Evolutionary conservation across 805 yeast genomes (phyloP).

Genomic region (Lachancea lanzarotensis): DNA sequence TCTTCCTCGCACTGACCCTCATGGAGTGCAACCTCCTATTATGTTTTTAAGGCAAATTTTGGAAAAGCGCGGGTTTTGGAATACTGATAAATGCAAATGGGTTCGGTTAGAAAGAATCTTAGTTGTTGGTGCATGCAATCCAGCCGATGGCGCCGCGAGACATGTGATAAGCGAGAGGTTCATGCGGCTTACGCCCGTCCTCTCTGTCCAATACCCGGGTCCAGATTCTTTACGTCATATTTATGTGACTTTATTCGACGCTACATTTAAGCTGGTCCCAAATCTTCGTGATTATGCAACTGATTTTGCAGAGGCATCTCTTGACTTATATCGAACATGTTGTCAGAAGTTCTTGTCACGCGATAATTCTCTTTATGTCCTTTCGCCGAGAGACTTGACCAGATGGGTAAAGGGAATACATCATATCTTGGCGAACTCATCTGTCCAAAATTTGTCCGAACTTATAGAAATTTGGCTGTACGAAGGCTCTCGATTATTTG

Average conservation of each 20-base stretch:
- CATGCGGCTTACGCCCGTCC: slow-evolving; percentile 54
- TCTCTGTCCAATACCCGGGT: slow-evolving; percentile 79
- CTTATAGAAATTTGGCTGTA: slow-evolving; percentile 68
- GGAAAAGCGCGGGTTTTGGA: slow-evolving; percentile 76
- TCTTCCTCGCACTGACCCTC: slow-evolving; percentile 63
- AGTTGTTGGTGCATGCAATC: slow-evolving; percentile 94
- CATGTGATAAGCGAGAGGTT: slow-evolving; percentile 51
- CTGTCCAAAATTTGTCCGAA: slow-evolving; percentile 34
- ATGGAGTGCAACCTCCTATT: slow-evolving; percentile 67
- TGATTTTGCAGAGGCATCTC: slow-evolving; percentile 56
- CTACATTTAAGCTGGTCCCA: slow-evolving; percentile 57
- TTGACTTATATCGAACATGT: slow-evolving; percentile 49
- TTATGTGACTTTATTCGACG: slow-evolving; percentile 50
- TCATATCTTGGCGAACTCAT: slow-evolving; percentile 39
- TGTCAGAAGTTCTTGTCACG: slow-evolving; percentile 33
- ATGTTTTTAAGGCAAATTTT: slow-evolving; percentile 68
- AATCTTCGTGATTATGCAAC: slow-evolving; percentile 47
- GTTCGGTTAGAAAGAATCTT: slow-evolving; percentile 57
- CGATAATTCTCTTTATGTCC: slow-evolving; percentile 55
- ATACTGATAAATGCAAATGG: slow-evolving; percentile 54
- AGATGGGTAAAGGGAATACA: slow-evolving; percentile 79
- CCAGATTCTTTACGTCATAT: slow-evolving; percentile 55
- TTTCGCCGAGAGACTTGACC: slow-evolving; percentile 87
- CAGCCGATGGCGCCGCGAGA: slow-evolving; percentile 78
- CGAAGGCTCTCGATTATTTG: slow-evolving; percentile 72